These are phyloP conservation scores for Teratosphaeria destructans DNA, from an alignment of 2,329 filamentous ascomycete genomes.

Conservation along the genomic window DNA sequence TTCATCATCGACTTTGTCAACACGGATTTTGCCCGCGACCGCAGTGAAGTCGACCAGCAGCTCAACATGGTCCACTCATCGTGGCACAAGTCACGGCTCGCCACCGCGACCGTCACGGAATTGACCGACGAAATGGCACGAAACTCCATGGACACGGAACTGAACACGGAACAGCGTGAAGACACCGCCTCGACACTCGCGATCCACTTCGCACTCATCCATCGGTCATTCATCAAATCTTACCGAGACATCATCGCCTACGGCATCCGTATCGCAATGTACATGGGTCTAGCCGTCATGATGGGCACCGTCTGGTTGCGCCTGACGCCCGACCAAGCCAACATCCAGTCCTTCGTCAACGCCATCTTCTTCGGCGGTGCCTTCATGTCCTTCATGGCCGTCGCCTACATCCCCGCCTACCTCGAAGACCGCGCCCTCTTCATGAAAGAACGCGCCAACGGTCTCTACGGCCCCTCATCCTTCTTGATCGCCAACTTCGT, in stretches of 20 bases:
- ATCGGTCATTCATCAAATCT: conserved; percentile 72
- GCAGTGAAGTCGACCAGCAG: conserved; percentile 36
- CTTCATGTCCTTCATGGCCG: conserved; percentile 45
- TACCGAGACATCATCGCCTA: conserved; percentile 79
- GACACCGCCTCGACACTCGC: conserved; percentile 35
- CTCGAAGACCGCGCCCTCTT: conserved; percentile 67
- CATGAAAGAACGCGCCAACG: conserved; percentile 70
- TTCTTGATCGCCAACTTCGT: conserved; percentile 73
- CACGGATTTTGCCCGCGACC: conserved; percentile 56
- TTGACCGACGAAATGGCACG: conserved; percentile 27
- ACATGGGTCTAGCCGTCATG: conserved; percentile 67
- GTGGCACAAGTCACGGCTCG: conserved; percentile 44
- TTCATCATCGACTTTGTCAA: conserved; percentile 70
- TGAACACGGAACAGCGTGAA: conserved; percentile 19
- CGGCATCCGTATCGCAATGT: conserved; percentile 74
- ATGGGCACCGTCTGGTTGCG: conserved; percentile 84
- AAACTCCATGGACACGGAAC: conserved; percentile 22
- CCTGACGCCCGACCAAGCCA: conserved; percentile 54
- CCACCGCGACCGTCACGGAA: conserved; percentile 24
- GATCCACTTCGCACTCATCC: conserved; percentile 56
- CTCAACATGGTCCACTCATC: conserved; percentile 44
- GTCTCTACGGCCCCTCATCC: conserved; percentile 55
- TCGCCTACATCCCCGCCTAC: conserved; percentile 76
- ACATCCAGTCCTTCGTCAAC: conserved; percentile 74
- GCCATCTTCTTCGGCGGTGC: conserved; percentile 53